Conservation (phyloP, 2,329 filamentous ascomycete genomes). For the Chlorencoelia australis region DNA sequence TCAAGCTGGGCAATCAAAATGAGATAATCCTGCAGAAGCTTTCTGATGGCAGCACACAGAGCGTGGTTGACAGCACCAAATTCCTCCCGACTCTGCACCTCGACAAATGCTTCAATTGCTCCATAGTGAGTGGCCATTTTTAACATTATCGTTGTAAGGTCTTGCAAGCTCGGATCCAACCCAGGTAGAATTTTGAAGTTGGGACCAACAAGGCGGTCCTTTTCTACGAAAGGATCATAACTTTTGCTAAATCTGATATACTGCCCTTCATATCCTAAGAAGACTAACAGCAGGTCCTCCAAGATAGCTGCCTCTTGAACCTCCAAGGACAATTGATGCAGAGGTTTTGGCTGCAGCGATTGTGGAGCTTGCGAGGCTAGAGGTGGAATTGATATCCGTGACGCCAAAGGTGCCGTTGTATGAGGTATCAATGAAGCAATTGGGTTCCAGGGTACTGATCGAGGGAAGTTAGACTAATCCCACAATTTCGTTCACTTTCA, state of each 20-base stretch:
- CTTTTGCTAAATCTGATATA: slow-evolving; percentile 79
- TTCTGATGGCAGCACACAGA: slow-evolving; percentile 87
- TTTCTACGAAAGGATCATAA: slow-evolving; percentile 77
- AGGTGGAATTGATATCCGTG: slow-evolving; percentile 52
- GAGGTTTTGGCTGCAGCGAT: slow-evolving; percentile 53
- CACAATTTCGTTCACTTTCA: neutral
- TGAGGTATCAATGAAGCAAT: slow-evolving; percentile 62
- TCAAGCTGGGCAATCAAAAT: slow-evolving; percentile 89
- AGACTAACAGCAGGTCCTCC: slow-evolving; percentile 85
- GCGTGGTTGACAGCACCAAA: slow-evolving; percentile 95
- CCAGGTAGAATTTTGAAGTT: slow-evolving; percentile 70
- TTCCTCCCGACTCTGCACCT: slow-evolving; percentile 86
- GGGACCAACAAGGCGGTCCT: slow-evolving; percentile 76
- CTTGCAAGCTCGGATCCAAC: slow-evolving; percentile 81
- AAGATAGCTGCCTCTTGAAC: slow-evolving; percentile 79
- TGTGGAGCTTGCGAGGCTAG: slow-evolving; percentile 65
- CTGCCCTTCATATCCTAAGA: slow-evolving; percentile 98
- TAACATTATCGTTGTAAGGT: slow-evolving; percentile 79
- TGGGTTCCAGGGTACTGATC: slow-evolving; percentile 60
- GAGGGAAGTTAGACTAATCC: slow-evolving; percentile 5
- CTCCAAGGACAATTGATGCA: slow-evolving; percentile 65
- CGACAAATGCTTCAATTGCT: slow-evolving; percentile 84
- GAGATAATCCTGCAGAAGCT: slow-evolving; percentile 85
- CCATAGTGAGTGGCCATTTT: slow-evolving; percentile 91
- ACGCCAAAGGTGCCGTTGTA: slow-evolving; percentile 42